Conservation (phyloP, 225 moss, liverwort and hornwort species). For the Sphagnum tenellum region DNA sequence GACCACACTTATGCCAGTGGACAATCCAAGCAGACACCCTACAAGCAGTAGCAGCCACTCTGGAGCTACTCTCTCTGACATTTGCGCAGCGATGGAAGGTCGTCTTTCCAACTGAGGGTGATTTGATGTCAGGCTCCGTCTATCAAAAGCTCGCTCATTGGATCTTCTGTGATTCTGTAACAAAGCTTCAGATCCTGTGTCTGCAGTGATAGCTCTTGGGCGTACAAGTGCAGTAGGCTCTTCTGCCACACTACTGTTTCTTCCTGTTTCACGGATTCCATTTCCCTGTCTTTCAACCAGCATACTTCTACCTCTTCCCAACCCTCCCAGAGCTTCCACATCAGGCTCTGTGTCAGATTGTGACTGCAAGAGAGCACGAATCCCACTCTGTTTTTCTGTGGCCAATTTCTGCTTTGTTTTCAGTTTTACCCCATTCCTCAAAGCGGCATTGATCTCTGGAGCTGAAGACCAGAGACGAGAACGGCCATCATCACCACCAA, state of each 20-base stretch:
- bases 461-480: slow-evolving; percentile 34
- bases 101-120: slow-evolving; percentile 6
- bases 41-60: slow-evolving; percentile 92
- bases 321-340: slow-evolving; percentile 2
- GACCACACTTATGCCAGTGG: slow-evolving; percentile 87
- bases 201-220: too few relatives aligned
- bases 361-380: neutral
- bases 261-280: neutral
- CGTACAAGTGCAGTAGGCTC: too few relatives aligned
- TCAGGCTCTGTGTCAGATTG: slow-evolving; percentile 8
- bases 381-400: slow-evolving; percentile 4
- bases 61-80: slow-evolving; percentile 64
- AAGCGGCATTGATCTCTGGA: neutral
- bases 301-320: neutral
- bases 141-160: neutral
- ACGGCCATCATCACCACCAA: slow-evolving; percentile 19
- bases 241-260: neutral
- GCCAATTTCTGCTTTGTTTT: neutral
- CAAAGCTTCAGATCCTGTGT: neutral
- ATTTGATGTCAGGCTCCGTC: slow-evolving; percentile 4
- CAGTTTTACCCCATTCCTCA: neutral
- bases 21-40: slow-evolving; percentile 80
- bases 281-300: neutral
- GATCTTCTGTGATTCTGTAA: neutral
- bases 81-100: slow-evolving; percentile 51